A percentile compares a stretch with the other conserved stretches of the same genome.
These are phyloP conservation scores for Fusarium piperis DNA, from an alignment of 2,329 filamentous ascomycete genomes.

Conservation along the genomic window DNA sequence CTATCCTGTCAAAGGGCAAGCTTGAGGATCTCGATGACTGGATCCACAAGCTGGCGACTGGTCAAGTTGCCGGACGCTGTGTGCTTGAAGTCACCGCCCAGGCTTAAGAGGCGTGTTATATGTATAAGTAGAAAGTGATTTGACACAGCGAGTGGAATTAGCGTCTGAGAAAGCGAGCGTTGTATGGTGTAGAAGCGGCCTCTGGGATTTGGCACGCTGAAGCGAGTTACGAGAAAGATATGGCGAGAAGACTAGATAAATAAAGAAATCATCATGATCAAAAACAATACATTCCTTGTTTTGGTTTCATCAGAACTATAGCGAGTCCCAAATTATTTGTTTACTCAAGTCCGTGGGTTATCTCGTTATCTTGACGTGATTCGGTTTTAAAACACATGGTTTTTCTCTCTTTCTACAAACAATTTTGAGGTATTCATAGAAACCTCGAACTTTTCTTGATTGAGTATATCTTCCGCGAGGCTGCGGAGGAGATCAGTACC, in stretches of 20 bases:
- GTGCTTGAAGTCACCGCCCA: conserved; percentile 32
- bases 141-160: background rate
- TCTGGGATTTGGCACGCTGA: background rate
- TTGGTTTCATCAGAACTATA: background rate
- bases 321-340: background rate
- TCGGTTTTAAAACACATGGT: background rate
- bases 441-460: background rate
- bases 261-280: background rate
- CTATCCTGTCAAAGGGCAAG: conserved; percentile 38
- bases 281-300: background rate
- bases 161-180: background rate
- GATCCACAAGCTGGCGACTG: conserved; percentile 34
- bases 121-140: background rate
- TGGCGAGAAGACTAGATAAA: background rate
- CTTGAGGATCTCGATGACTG: conserved; percentile 38
- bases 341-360: background rate
- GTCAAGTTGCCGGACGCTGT: conserved; percentile 36
- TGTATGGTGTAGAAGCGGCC: background rate
- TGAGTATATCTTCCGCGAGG: background rate
- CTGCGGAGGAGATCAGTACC: background rate
- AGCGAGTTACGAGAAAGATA: background rate
- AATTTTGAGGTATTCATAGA: fast-evolving
- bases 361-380: background rate
- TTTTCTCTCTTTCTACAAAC: background rate
- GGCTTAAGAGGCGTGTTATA: background rate